Base-by-base conservation (phyloP, 371 early-diverging fungal genomes). In the Basidiobolus meristosporus region DNA sequence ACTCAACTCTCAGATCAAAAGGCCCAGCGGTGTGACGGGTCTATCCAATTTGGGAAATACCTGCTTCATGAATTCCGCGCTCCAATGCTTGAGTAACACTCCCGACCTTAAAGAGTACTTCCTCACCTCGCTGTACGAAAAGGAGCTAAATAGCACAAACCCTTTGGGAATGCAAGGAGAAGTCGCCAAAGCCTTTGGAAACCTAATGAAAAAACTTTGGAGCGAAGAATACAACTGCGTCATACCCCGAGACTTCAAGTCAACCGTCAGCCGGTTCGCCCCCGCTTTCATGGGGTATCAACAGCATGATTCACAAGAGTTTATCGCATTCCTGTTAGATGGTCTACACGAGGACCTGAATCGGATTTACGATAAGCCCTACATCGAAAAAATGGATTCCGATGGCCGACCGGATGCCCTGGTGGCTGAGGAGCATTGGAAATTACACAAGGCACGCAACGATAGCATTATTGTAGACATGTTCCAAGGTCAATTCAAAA, bases 401-500 rank as follows among this genome's bases (percentile, higher is more conserved):
- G 72, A 73, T 21, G 71, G 65, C 7, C 57, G 61, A 50, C 60
- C 77, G 1, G 74, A 75, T 42, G 54, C 55, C 1, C 72, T 69
- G 22, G 64, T 70, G 20, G 72, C 77, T 1, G 31, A 46, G 11
- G 52, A 54, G 30, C 61, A 59, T 33, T 80, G 77, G 77, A 39
- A 63, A 23, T 57, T 67, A 39, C 76, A 77, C 49, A 60, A 62
- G 33, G 63, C 68, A 10, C 60, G 76, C 34, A 77, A 77, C 44
- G 69, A 72, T 44, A 76, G 78, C 5, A 55, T 77, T 37, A 63
- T 87, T 50, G 74, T 80, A 2, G 82, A 83, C 47, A 50, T 80
- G 7, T 88, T 89, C 49, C 84, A 85, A 50, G 86, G 82, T 1
- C 77, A 83, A 48, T 77, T 76, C 49, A 82, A 76, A 47, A 72